A percentile compares a stretch with the other conserved stretches of the same genome.
Evolutionary conservation across 1,139 yeast species (phyloP).

Genomic region (Kodamaea fungicola): DNA sequence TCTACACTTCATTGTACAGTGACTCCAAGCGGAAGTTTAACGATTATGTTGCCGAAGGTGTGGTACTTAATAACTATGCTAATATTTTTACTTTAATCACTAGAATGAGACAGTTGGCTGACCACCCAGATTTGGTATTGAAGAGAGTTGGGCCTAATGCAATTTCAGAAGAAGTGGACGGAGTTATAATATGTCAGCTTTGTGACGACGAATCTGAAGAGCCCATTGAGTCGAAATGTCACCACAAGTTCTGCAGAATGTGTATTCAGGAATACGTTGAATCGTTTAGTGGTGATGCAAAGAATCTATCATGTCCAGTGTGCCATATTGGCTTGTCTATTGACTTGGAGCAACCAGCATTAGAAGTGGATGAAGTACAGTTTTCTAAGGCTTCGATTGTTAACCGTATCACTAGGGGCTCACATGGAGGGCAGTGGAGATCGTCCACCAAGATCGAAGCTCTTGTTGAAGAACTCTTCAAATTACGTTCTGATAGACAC

Average conservation of each 20-base stretch:
- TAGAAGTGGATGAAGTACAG: slow-evolving; percentile 66
- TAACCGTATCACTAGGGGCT: slow-evolving; percentile 75
- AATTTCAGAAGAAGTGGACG: slow-evolving; percentile 37
- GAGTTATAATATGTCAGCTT: slow-evolving; percentile 79
- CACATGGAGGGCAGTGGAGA: slow-evolving; percentile 76
- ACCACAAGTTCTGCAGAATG: slow-evolving; percentile 87
- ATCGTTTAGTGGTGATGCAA: slow-evolving; percentile 61
- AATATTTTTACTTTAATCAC: slow-evolving; percentile 94
- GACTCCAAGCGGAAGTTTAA: slow-evolving; percentile 85
- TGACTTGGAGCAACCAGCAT: slow-evolving; percentile 82
- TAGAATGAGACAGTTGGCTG: slow-evolving; percentile 96
- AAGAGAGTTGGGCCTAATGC: slow-evolving; percentile 55
- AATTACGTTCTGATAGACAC: slow-evolving; percentile 76
- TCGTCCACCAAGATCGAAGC: slow-evolving; percentile 97
- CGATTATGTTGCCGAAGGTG: slow-evolving; percentile 90
- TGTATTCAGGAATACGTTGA: slow-evolving; percentile 89
- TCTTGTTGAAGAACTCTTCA: slow-evolving; percentile 85
- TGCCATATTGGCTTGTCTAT: slow-evolving; percentile 92
- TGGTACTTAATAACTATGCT: slow-evolving; percentile 91
- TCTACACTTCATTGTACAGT: slow-evolving; percentile 81
- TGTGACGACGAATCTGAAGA: slow-evolving; percentile 99
- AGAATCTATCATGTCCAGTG: slow-evolving; percentile 81
- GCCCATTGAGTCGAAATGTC: slow-evolving; percentile 91
- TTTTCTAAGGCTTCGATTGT: slow-evolving; percentile 81
- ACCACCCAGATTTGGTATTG: slow-evolving; percentile 93